Base-by-base conservation (phyloP, 2,329 filamentous ascomycete species). In the Colletotrichum kahawae region DNA sequence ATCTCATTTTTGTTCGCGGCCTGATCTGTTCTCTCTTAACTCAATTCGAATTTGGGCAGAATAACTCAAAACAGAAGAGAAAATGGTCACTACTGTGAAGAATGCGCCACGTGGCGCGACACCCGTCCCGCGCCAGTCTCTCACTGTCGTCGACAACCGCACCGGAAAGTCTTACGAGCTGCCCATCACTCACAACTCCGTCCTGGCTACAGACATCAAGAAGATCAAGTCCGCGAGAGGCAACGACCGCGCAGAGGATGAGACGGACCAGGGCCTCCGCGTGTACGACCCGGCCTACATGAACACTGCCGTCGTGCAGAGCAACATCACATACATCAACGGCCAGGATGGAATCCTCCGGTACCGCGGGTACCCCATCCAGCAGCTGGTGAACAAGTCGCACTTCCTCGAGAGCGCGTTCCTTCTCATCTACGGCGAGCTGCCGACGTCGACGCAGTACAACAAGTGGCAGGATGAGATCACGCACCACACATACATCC, bases 251-350 rank as follows among this genome's bases (percentile, higher is more conserved):
- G 78, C 83, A 12, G 86, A 88, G 70, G 84, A 88, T 79, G 87
- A 88, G 82, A 87, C 85, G 4, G 82, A 82, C 12, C 87, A 89
- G 77, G 88, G 88, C 13, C 84, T 89, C n/a, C 81, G 87, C 27
- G 83, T 89, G 43, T 88, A 84, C 70, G 88, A 89, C 80, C 87
- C 87, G n/a, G 88, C 85, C 4, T 89, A 88, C 81, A 87, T 88
- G 84, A 89, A 89, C 82, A 89, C 88, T 3, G 87, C 87, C 21
- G 88, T 88, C 3, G 84, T 89, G 24, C 81, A 87, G 81, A 87
- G 85, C 78, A 84, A 81, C 64, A 89, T 89, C 79, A 89, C 87
- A 33, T 89, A 89, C 82, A 89, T 89, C 80, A 88, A 89, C 79
- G 88, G 88, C 43, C 84, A 84, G 73, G 86, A 88, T 27, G 88